These are phyloP conservation scores for Saturnispora zaruensis DNA, from an alignment of 805 yeast species.

Conservation along the genomic window DNA sequence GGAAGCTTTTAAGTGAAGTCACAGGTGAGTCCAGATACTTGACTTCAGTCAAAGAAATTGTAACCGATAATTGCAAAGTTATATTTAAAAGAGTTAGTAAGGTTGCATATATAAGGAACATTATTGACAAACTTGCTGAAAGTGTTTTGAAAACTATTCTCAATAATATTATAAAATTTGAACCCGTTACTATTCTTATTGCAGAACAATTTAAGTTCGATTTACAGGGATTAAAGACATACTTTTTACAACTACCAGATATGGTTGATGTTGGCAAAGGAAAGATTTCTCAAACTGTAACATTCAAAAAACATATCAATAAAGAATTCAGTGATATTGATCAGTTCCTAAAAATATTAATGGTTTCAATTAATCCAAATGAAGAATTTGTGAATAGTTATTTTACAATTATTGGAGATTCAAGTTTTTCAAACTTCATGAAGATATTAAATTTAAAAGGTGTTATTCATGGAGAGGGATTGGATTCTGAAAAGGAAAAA, in stretches of 20 bases:
- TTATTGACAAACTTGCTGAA: constrained; percentile 72
- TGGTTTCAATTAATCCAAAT: constrained; percentile 59
- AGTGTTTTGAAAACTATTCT: constrained; percentile 46
- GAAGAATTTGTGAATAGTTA: constrained; percentile 56
- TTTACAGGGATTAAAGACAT: constrained; percentile 51
- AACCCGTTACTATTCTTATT: constrained; percentile 58
- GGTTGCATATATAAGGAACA: constrained; percentile 60
- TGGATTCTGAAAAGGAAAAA: constrained; percentile 29
- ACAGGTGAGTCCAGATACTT: constrained; percentile 68
- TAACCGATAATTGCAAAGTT: constrained; percentile 38
- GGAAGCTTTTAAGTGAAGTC: constrained; percentile 58
- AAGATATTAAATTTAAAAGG: constrained; percentile 62
- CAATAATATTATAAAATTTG: constrained; percentile 47
- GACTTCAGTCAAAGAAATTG: constrained; percentile 41
- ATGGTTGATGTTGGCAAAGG: constrained; percentile 30
- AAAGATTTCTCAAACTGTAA: constrained; percentile 21
- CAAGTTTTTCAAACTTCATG: constrained; percentile 49
- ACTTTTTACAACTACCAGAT: constrained; percentile 41
- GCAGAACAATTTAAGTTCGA: constrained; percentile 81
- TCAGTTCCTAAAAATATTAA: constrained; percentile 56
- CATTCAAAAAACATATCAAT: constrained; percentile 23
- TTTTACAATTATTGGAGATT: constrained; percentile 58
- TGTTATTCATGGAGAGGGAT: constrained; percentile 20
- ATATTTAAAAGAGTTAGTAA: constrained; percentile 55
- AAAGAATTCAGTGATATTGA: constrained; percentile 35